Base-by-base conservation (phyloP, 2,329 filamentous ascomycete genomes). In the Neofusicoccum parvum region DNA sequence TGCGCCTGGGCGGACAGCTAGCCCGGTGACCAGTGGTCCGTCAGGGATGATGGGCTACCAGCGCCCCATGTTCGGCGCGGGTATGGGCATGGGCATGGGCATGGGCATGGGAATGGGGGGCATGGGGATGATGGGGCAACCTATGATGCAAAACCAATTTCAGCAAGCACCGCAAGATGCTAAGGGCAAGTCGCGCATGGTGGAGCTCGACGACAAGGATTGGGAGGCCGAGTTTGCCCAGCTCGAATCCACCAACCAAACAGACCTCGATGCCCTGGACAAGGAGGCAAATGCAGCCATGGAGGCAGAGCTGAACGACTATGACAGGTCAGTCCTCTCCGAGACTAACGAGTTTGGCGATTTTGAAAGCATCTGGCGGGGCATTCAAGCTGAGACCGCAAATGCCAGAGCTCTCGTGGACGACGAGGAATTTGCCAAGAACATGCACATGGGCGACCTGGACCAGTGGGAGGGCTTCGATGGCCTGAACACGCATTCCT, bases 201-300 rank as follows among this genome's bases (percentile, higher is more conserved):
- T 98, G 12, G 95, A 98, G 80, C 86, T 98, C 27, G 92, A 97
- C 75, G 94, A 99, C 72, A 78, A 90, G 73, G 90, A 96, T 74
- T 98, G 95, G 95, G 94, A 98, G 79, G 92, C 93, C 72, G 93
- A 98, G 78, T 99, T 99, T 78, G 91, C 92, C 65, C 88, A 95
- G 78, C 89, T 97, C 75, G 92, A 94, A 76, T 81, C 90, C 68
- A 83, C 88, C 67, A 86, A 89, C 73, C 80, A 85, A 71, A 78
- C 84, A 68, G 77, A 79, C 34, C 69, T 80, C 71, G 77, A 83
- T 65, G 76, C 82, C 64, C 77, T 86, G 65, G 87, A 88, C 68
- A 82, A 80, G 41, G 82, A 89, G 73, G 91, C 91, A 62, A 90
- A 92, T 68, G 84, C 85, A 67, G 90, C 90, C 17, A 92, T 94